phyloP scores from a whole-genome alignment of 2,329 filamentous ascomycete species.

The Tolypocladium paradoxum region DNA sequence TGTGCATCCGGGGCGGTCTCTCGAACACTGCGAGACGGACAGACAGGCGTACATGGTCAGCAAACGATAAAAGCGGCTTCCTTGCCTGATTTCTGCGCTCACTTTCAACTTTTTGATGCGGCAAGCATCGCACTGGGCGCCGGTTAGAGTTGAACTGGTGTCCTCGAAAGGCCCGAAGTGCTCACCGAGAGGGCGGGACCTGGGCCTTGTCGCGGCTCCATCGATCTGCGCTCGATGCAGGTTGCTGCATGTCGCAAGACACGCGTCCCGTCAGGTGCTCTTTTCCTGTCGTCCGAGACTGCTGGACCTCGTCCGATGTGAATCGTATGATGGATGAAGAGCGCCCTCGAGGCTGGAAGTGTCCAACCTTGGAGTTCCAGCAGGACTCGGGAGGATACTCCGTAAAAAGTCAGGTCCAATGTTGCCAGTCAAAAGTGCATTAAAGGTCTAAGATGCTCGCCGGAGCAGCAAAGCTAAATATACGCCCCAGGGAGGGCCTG shows the following conservation, averaged over 20 bases:
- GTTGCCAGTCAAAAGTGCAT: no score
- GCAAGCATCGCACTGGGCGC: conserved; percentile 5
- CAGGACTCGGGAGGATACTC: no score
- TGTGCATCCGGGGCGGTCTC: conserved; percentile 12
- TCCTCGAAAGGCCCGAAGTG: neutral
- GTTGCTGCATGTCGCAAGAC: neutral
- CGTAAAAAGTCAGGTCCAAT: no score
- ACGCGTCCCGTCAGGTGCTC: neutral
- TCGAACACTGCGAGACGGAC: conserved; percentile 10
- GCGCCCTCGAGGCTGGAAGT: no score
- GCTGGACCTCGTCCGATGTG: neutral
- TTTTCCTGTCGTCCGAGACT: neutral
- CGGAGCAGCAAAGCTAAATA: no score
- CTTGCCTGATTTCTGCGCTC: neutral
- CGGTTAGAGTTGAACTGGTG: neutral
- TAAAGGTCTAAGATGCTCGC: no score
- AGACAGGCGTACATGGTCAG: neutral
- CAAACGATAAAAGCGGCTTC: neutral
- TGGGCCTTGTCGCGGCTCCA: neutral
- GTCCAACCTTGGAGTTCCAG: no score
- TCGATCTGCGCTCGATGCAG: neutral
- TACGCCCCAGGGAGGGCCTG: no score
- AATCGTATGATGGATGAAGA: neutral
- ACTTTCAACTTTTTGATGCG: conserved; percentile 8
- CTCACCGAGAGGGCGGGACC: neutral